Evolutionary conservation across 139 green algal species (phyloP), one percentile per base, ranked within the genome.

Genomic region (Chlorella sp.): DNA sequence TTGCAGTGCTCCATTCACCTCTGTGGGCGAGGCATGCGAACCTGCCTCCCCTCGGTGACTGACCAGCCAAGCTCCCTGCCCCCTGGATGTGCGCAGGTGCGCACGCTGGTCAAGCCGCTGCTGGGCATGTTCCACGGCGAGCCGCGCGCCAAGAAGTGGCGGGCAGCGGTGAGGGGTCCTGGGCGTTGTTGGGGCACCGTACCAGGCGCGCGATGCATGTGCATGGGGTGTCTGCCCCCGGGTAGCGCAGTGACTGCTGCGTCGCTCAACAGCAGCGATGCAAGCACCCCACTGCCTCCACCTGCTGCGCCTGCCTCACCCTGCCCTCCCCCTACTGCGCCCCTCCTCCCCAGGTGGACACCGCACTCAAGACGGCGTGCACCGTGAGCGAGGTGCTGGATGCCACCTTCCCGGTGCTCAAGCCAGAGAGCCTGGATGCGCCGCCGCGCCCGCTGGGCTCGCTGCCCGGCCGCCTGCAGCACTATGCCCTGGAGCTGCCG

Each of bases 91-190:
- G n/a, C 93, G 32, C 93, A 81, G 67, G 87, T 97, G 56, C 91
- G 95, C 69, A 86, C 88, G 2, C 71, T 98, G 20, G 85, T 95
- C 36, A 95, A 95, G 84, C 96, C 95, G 28, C 82, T 97, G 64
- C 88, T 98, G n/a, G 94, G 94, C 81, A 85, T 98, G 38, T 97
- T 98, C 80, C 89, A 96, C 74, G 93, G 91, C 4, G 94, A 96
- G 86, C 75, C 80, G 3, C 88, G 91, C 41, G 88, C 72, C 63
- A 94, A 94, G 82, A 86, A 81, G 51, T 96, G 91, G 90, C 81
- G 84, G 23, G 78, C 84, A 51, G 84, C 80, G n/a, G 71, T 80
- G 63, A 67, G 74, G 67, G 71, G 6, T 7, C 34, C 15, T 21
- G 25, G 71, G 38, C 25, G 41, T n/a, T n/a, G 26, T 23, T 1